Evolutionary conservation across 1,139 yeast genomes (phyloP), one percentile per base, ranked within the genome.

Genomic region (Arxiozyma heterogenica): DNA sequence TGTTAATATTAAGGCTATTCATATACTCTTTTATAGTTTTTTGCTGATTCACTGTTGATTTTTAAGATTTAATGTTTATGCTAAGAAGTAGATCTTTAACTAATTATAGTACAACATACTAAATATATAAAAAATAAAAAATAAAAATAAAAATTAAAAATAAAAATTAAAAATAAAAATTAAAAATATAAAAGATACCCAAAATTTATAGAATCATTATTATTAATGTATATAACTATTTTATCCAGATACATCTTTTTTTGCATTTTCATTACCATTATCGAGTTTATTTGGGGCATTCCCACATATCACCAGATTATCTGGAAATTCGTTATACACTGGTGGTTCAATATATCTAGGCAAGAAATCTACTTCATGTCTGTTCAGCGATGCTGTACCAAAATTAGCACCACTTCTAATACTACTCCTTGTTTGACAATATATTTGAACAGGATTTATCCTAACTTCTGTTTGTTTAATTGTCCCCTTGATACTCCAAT

Each of bases 291-390:
- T 17, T 25, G 18, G 8, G 18, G n/a, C 6, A 1, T 43, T 9
- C 23, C 20, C 47, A 20, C 15, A 4, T 11, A 34, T 18, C 15
- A 8, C 18, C 22, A 30, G 12, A 11, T 17, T n/a, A 12, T 20
- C 30, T 5, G 42, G 49, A 30, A 44, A 45, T 34, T 57, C 58
- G 41, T 50, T 51, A 44, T 57, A 58, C 3, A 49, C 49, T 15
- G 61, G 61, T 41, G 63, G 63, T 41, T 58, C 61, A 9, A 60
- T 55, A 51, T 61, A 60, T 47, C 58, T 50, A 12, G 63, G 63
- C 47, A 60, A 51, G 15, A 46, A 53, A 22, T 59, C 63, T 38
- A 49, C 47, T 18, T 49, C 47, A 23, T 49, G 49, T 47, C 38
- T 52, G 41, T 47, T 38, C 20, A 34, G 15, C 15, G 39, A 15